A percentile compares a stretch with the other conserved stretches of the same genome.
These are phyloP conservation scores for Jacaranda copaia DNA, from an alignment of 257 asterid genomes.

Conservation along the genomic window DNA sequence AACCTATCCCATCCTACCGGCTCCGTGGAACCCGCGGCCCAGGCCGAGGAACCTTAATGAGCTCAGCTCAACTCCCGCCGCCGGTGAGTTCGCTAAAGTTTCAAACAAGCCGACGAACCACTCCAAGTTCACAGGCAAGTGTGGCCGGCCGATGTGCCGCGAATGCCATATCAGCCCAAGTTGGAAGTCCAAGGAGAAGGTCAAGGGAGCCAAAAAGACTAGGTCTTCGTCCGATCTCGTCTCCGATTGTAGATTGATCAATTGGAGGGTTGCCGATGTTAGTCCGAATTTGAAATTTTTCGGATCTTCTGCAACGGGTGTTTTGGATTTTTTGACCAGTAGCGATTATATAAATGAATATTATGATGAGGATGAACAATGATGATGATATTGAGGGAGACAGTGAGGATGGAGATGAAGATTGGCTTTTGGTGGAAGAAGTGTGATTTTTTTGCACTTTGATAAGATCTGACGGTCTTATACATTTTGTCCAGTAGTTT, in stretches of 20 bases:
- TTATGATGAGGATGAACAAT: not conserved
- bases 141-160: constrained; percentile 56
- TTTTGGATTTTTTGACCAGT: constrained; percentile 52
- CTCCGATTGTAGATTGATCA: constrained; percentile 35
- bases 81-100: constrained; percentile 54
- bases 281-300: constrained; percentile 44
- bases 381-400: not conserved
- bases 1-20: constrained; percentile 43
- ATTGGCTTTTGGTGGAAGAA: constrained; percentile 60
- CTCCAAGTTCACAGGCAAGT: constrained; percentile 71
- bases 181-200: constrained; percentile 58
- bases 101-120: constrained; percentile 65
- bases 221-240: not conserved
- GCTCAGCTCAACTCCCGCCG: constrained; percentile 48
- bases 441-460: constrained; percentile 22
- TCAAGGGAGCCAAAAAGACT: constrained; percentile 55
- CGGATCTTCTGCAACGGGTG: constrained; percentile 55
- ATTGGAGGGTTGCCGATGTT: constrained; percentile 52
- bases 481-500: too few relatives aligned
- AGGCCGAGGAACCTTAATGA: constrained; percentile 33
- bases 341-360: not conserved
- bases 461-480: not conserved
- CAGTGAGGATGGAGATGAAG: constrained; percentile 47
- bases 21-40: constrained; percentile 41
- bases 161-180: constrained; percentile 53